Conservation (phyloP, 2,329 filamentous ascomycete genomes). For the Sclerotinia nivalis region DNA sequence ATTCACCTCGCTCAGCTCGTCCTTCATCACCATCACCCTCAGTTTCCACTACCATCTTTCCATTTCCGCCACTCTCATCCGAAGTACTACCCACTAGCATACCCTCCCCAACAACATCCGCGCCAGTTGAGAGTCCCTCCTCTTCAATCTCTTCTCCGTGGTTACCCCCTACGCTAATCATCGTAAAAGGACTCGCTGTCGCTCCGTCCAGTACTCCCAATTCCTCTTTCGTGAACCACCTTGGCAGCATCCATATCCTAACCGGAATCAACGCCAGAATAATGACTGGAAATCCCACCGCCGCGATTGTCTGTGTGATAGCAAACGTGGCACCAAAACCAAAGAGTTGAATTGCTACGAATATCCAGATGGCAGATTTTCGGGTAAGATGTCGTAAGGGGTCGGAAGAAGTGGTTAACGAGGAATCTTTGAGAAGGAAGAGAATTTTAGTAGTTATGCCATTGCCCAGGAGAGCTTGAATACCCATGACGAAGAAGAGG, state of each 20-base stretch:
- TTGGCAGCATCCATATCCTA: slow-evolving; percentile 45
- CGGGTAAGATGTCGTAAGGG: slow-evolving; percentile 63
- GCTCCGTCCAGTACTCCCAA: slow-evolving; percentile 57
- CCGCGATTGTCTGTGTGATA: slow-evolving; percentile 79
- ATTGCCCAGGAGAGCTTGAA: slow-evolving; percentile 74
- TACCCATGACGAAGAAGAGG: slow-evolving; percentile 82
- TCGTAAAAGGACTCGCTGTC: slow-evolving; percentile 55
- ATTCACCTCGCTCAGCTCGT: slow-evolving; percentile 36
- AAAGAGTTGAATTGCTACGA: slow-evolving; percentile 66
- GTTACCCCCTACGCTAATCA: slow-evolving; percentile 40
- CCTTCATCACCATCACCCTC: slow-evolving; percentile 29
- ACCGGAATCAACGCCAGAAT: slow-evolving; percentile 37
- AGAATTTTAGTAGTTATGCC: slow-evolving; percentile 75
- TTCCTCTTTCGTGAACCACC: slow-evolving; percentile 37
- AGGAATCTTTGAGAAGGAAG: slow-evolving; percentile 65
- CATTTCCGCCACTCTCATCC: slow-evolving; percentile 31
- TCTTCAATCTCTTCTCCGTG: slow-evolving; percentile 41
- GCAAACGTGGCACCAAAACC: slow-evolving; percentile 79
- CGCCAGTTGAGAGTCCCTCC: slow-evolving; percentile 23
- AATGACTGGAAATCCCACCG: slow-evolving; percentile 69
- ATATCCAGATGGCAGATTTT: slow-evolving; percentile 67
- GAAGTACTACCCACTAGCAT: slow-evolving; percentile 28
- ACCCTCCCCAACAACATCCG: slow-evolving; percentile 24
- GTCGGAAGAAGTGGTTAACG: slow-evolving; percentile 59
- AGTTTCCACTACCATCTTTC: slow-evolving; percentile 24